Evolutionary conservation across 306 rosid genomes (phyloP), one percentile per base, ranked within the genome.

Genomic region (Sindora glabra): DNA sequence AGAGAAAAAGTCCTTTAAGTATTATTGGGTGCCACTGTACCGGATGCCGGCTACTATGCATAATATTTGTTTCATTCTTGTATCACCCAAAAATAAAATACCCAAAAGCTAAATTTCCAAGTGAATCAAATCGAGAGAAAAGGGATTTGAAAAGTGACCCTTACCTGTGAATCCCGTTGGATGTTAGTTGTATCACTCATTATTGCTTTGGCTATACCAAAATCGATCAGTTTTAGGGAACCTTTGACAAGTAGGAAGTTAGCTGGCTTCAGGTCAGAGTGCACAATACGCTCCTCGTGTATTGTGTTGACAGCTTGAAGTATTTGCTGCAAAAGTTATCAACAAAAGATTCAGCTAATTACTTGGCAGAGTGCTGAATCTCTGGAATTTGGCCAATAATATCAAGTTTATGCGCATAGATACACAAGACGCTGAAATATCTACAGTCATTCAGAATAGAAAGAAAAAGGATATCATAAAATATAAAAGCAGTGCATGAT

Each of bases 181-280:
- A 92, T 92, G 73, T 92, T 83, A 21, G 99, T 92, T 53, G 99
- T 92, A 69, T 92, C 94, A 10, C 96, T 89, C 94, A 84, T 80
- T 58, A 92, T 92, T 48, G 99, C 99, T 79, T 92, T 92, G 44
- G 96, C 99, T 47, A 88, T 92, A 9, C 99, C 99, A 64, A 92
- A 92, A 72, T 92, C 96, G 66, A 92, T 92, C 41, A 92, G 81
- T 79, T 92, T 92, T 62, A 92, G 67, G 64, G 89, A 92, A 66
- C 99, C 99, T 76, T 81, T 89, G 63, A 92, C 96, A 36, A 92
- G 94, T 59, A 92, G 95, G 68, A 89, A 92, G 70, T 92, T 89
- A 30, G 96, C 96, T 38, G 99, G 99, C 89, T 92, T 92, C 76
- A 92, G 68, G 75, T 92, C 99, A 37, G 99, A 92, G 70, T 92